These are phyloP conservation scores for Fusarium tanahbumbuense DNA, from an alignment of 2,329 filamentous ascomycete species.

Conservation along the genomic window DNA sequence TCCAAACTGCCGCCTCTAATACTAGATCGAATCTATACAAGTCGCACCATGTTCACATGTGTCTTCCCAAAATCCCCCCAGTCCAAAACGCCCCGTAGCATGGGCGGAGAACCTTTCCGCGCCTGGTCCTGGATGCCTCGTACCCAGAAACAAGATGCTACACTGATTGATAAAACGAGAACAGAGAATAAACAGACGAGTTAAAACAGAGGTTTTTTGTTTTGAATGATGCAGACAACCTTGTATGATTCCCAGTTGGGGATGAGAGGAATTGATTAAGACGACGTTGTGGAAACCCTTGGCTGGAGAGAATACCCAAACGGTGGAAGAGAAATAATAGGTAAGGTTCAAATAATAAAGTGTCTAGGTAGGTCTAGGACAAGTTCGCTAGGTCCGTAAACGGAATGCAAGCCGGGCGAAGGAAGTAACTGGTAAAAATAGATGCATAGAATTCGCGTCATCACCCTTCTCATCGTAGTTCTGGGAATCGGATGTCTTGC, in stretches of 20 bases:
- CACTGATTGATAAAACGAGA: slow-evolving; percentile 42
- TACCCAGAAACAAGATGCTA: slow-evolving; percentile 47
- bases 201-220: slow-evolving; percentile 29
- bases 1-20: slow-evolving; percentile 47
- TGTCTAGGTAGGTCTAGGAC: slow-evolving; percentile 47
- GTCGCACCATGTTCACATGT: slow-evolving; percentile 47
- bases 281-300: slow-evolving; percentile 39
- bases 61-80: slow-evolving; percentile 46
- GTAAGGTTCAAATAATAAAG: slow-evolving; percentile 46
- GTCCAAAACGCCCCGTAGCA: slow-evolving; percentile 48
- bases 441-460: slow-evolving; percentile 41
- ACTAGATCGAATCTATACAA: slow-evolving; percentile 49
- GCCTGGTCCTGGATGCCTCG: slow-evolving; percentile 44
- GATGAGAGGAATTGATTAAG: slow-evolving; percentile 41
- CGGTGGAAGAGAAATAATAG: slow-evolving; percentile 41
- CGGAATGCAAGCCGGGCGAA: slow-evolving; percentile 39
- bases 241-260: slow-evolving; percentile 29
- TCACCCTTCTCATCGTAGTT: slow-evolving; percentile 39
- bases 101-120: slow-evolving; percentile 45
- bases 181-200: slow-evolving; percentile 30
- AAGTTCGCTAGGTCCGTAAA: slow-evolving; percentile 41
- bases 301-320: slow-evolving; percentile 46
- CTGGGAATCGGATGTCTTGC: slow-evolving; percentile 41
- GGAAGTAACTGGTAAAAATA: slow-evolving; percentile 40
- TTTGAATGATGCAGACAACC: slow-evolving; percentile 37